phyloP scores from a whole-genome alignment of 1,284 basidiomycete genomes.

The Schizopora paradoxa region DNA sequence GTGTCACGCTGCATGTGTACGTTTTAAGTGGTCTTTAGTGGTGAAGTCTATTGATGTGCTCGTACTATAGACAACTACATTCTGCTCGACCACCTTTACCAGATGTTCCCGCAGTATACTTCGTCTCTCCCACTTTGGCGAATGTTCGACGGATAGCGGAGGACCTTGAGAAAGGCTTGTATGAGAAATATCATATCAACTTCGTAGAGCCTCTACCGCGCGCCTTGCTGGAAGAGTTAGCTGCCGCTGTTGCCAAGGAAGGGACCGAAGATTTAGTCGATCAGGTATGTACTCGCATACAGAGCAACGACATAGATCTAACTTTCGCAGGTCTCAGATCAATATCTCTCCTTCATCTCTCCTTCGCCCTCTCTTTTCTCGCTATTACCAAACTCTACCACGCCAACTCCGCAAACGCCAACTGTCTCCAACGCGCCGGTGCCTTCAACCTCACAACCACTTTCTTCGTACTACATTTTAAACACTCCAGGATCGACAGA shows the following conservation, averaged over 20 bases:
- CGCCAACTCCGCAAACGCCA: conserved; percentile 29
- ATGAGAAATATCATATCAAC: conserved; percentile 92
- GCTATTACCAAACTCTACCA: conserved; percentile 55
- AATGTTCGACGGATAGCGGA: conserved; percentile 90
- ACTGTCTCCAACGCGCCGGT: conserved; percentile 32
- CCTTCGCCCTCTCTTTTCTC: conserved; percentile 96
- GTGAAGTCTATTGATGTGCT: neutral
- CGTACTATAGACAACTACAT: conserved; percentile 76
- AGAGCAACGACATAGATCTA: neutral
- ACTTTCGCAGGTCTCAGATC: conserved; percentile 72
- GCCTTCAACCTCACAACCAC: conserved; percentile 28
- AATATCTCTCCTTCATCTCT: conserved; percentile 95
- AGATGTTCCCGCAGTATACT: conserved; percentile 97
- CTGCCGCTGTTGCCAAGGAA: conserved; percentile 80
- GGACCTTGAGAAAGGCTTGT: conserved; percentile 82
- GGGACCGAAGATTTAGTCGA: conserved; percentile 81
- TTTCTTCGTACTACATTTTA: conserved; percentile 76
- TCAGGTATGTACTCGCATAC: conserved; percentile 44
- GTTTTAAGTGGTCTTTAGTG: conserved; percentile 27
- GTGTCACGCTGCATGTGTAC: conserved; percentile 95
- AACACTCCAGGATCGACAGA: conserved; percentile 93
- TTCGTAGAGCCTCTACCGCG: conserved; percentile 91
- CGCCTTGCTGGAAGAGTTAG: conserved; percentile 89
- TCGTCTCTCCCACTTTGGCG: conserved; percentile 84
- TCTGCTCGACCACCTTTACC: conserved; percentile 83